Base-by-base conservation (phyloP, 768 basidiomycete species). In the Boletus barrowsii region DNA sequence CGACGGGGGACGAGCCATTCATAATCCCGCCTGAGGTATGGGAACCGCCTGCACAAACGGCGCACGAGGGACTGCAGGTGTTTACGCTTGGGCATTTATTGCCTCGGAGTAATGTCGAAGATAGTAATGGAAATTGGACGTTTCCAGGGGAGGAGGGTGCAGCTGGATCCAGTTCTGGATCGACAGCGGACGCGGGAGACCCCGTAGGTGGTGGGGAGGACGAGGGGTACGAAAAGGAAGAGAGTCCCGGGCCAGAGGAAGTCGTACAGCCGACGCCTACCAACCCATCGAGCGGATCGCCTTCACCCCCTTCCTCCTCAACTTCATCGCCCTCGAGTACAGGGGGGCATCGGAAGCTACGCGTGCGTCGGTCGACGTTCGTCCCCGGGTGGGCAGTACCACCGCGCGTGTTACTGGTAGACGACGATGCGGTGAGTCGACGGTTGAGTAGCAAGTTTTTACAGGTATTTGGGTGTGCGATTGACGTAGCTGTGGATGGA, bases 401-500 rank as follows among this genome's bases (percentile, higher is more conserved):
- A 0, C 96, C 96, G 5, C 76, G 90, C 0, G 94, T 98, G 51
- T 70, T 98, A 47, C 80, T 98, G 9, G 96, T 98, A 10, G 96
- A 98, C 69, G 96, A 98, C 70, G 96, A 98, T 64, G 87, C 87
- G 5, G 93, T 98, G 26, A 93, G 88, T 68, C 73, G 95, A 53
- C 87, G 86, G 67, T 72, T 98, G 53, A 87, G 88, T 58, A 89
- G 84, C 77, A 97, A 95, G 74, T 96, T 98, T 69, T 71, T 98
- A 68, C 88, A 96, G 73, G 90, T 97, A 42, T 94, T 95, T 71
- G 96, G 96, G 37, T 97, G 95, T 70, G 85, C 86, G 62, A 93
- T 88, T 52, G 96, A 98, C 62, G 88, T 96, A 39, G 96, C 94
- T 2, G 91, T 94, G 36, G 93, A 98, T 68, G 96, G 95, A 0